These are phyloP conservation scores for Candida boidinii DNA, from an alignment of 805 yeast genomes.

Conservation along the genomic window DNA sequence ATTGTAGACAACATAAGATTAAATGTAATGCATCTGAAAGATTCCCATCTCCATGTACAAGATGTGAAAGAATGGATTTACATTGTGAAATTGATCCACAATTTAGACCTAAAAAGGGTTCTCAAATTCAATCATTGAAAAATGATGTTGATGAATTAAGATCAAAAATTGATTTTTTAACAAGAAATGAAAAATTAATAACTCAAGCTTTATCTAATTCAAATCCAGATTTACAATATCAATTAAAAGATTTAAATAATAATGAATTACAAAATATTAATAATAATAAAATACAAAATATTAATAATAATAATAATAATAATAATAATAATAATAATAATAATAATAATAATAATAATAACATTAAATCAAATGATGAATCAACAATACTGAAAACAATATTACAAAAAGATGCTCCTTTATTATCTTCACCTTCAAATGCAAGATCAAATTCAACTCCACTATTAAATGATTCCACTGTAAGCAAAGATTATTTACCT, in stretches of 20 bases:
- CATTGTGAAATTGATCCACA: conserved; percentile 86
- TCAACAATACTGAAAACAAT: conserved; percentile 30
- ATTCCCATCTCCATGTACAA: conserved; percentile 71
- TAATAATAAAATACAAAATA: too few relatives aligned
- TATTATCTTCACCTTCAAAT: conserved; percentile 21
- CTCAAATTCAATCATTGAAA: conserved; percentile 75
- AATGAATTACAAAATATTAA: not conserved
- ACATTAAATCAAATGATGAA: conserved; percentile 2
- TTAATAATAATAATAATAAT: too few relatives aligned
- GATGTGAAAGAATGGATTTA: conserved; percentile 75
- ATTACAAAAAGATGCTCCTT: conserved; percentile 34
- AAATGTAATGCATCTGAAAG: conserved; percentile 85
- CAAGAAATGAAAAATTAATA: conserved; percentile 57
- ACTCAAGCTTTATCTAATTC: conserved; percentile 50
- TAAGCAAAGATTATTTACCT: conserved; percentile 31
- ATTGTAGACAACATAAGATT: conserved; percentile 90
- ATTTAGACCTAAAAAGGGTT: conserved; percentile 85
- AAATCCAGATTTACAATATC: too few relatives aligned
- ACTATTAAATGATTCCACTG: conserved; percentile 33
- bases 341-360: too few relatives aligned
- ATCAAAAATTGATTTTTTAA: conserved; percentile 57
- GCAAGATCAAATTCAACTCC: conserved; percentile 23
- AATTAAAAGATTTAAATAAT: too few relatives aligned
- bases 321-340: too few relatives aligned
- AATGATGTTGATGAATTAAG: conserved; percentile 80